Conservation (phyloP, 2,329 filamentous ascomycete species). For the Exophiala spinifera region DNA sequence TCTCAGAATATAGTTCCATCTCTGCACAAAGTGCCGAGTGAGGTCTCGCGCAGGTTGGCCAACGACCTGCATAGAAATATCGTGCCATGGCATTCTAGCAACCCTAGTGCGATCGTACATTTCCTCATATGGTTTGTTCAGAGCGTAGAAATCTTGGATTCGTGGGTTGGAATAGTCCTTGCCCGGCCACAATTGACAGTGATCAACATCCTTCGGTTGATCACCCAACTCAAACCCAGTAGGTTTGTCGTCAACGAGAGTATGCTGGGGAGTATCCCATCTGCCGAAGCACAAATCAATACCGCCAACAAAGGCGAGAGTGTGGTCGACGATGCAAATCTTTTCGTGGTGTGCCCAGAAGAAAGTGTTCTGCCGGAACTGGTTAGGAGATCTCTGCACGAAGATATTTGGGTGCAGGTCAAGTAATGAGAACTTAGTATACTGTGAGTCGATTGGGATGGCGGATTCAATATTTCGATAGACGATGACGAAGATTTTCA, state of each 20-base stretch:
- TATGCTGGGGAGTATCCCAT: slow-evolving; percentile 95
- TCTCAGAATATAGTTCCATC: slow-evolving; percentile 95
- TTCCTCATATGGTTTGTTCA: slow-evolving; percentile 94
- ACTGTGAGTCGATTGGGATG: slow-evolving; percentile 95
- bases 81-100: slow-evolving; percentile 97
- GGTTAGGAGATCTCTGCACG: slow-evolving; percentile 92
- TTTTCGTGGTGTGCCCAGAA: slow-evolving; percentile 99
- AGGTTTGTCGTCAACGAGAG: slow-evolving; percentile 84
- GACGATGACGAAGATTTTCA: slow-evolving; percentile 96
- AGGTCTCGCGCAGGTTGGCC: slow-evolving; percentile 92
- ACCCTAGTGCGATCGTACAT: slow-evolving; percentile 93
- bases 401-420: slow-evolving; percentile 96
- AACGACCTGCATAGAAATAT: slow-evolving; percentile 96
- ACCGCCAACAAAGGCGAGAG: slow-evolving; percentile 90
- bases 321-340: slow-evolving; percentile 93
- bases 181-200: slow-evolving; percentile 93
- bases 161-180: slow-evolving; percentile 98
- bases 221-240: slow-evolving; percentile 85
- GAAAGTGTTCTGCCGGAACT: slow-evolving; percentile 98
- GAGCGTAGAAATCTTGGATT: slow-evolving; percentile 88
- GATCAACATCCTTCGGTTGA: slow-evolving; percentile 79
- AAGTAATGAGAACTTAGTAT: slow-evolving; percentile 92
- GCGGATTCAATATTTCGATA: slow-evolving; percentile 97
- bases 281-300: slow-evolving; percentile 95
- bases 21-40: slow-evolving; percentile 92